Base-by-base conservation (phyloP, 805 yeast species). In the Ogataea allantospora region DNA sequence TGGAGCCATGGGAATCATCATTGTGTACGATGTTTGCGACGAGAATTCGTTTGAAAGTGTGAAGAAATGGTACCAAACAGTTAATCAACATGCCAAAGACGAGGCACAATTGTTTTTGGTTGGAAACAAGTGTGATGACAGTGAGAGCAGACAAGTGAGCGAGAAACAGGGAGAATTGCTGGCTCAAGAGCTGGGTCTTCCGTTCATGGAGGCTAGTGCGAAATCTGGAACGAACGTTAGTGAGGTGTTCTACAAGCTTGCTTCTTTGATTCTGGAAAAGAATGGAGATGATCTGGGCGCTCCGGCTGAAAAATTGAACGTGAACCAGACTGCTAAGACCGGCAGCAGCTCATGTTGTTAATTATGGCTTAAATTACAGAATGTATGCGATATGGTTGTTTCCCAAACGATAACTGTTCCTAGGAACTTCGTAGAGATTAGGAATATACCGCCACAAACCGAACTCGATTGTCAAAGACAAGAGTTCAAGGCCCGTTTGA, bases 331-430 rank as follows among this genome's bases (percentile, higher is more conserved):
- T 7, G 35, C 28, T n/a, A 31, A 39, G 7, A 30, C 57, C 9
- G 33, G 50, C 23, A 48, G 54, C 27, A 53, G 58, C 26, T 60
- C 40, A 28, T 30, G 37, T 28, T 21, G 35, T 15, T 36, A 23
- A 27, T 38, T 27, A 21, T 21, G 23, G 23, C 8, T 21, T 5
- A 21, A 7, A 21, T 9, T 38, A 25, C 22, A 14, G 30, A 60
- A 80, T 91, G 97, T 91, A 63, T 71, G 95, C 97, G 80, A 88
- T 95, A 91, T 89, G 98, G 98, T 89, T 89, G 64, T 86, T 86
- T 88, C 98, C 91, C 96, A 86, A 87, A 80, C 93, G 95, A 83
- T 81, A 78, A 91, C 73, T 79, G 95, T 80, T 93, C 71, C 76
- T 54, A 48, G 57, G 84, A 79, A 83, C 85, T 84, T 74, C 95